Evolutionary conservation across 441 rosid genomes (phyloP).

Genomic region (Adansonia grandidieri): DNA sequence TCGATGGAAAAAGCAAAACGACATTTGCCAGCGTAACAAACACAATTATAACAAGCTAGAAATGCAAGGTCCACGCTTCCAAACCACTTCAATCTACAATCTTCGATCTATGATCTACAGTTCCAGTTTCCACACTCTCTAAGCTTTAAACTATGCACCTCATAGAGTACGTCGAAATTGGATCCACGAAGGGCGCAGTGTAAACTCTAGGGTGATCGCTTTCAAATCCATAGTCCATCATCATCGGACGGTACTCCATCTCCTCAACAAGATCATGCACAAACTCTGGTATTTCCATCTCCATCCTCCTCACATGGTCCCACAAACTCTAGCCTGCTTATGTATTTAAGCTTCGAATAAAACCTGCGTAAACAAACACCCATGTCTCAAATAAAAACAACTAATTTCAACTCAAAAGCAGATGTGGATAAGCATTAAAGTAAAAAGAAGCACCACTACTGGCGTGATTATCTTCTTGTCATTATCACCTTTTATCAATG

Average conservation of each 20-base stretch:
- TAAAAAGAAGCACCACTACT: background rate
- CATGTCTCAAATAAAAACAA: too few relatives aligned
- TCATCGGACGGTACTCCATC: slow-evolving; percentile 35
- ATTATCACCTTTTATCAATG: background rate
- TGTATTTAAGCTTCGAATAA: slow-evolving; percentile 54
- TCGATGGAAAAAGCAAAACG: background rate
- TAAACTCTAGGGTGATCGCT: slow-evolving; percentile 57
- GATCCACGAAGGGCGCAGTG: slow-evolving; percentile 39
- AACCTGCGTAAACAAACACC: slow-evolving; percentile 40
- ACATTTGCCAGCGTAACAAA: background rate
- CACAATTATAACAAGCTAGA: background rate
- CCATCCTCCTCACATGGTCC: slow-evolving; percentile 67
- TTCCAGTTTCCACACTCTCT: background rate
- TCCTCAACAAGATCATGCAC: slow-evolving; percentile 61
- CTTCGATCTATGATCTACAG: background rate
- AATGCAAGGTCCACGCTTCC: background rate
- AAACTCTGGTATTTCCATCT: slow-evolving; percentile 62
- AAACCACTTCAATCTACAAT: background rate
- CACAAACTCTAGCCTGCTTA: slow-evolving; percentile 60
- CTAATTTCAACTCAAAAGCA: background rate
- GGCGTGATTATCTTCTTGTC: background rate
- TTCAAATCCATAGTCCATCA: slow-evolving; percentile 10
- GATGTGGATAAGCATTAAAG: background rate
- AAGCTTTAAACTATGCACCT: slow-evolving; percentile 49
- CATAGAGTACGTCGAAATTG: slow-evolving; percentile 47